phyloP scores from a whole-genome alignment of 768 basidiomycete species.

The Scleroderma bovista region DNA sequence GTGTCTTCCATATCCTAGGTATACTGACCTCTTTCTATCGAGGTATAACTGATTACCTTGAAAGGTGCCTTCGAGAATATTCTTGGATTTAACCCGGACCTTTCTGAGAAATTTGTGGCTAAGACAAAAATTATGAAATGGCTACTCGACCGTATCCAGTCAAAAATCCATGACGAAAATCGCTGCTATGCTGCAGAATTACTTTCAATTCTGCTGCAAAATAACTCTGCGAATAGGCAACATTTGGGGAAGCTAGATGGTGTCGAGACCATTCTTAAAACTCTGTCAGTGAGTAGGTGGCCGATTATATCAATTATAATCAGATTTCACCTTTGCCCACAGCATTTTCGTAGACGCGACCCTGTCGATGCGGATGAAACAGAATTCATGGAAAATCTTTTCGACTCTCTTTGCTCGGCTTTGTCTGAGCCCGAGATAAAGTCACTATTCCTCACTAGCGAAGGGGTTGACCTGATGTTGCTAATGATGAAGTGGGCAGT shows the following conservation, averaged over 20 bases:
- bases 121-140: conserved; percentile 75
- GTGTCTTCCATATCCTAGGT: conserved; percentile 92
- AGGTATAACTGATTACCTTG: not conserved
- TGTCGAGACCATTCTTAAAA: conserved; percentile 69
- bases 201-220: conserved; percentile 85
- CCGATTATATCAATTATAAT: conserved; percentile 1
- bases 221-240: conserved; percentile 61
- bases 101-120: conserved; percentile 63
- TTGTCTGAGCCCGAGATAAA: conserved; percentile 78
- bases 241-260: conserved; percentile 70
- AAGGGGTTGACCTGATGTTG: conserved; percentile 97
- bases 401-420: conserved; percentile 84
- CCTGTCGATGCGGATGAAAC: conserved; percentile 84
- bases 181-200: conserved; percentile 91
- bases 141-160: conserved; percentile 71
- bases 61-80: conserved; percentile 91
- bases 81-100: conserved; percentile 74
- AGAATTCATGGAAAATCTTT: conserved; percentile 98
- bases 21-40: conserved; percentile 6
- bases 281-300: conserved; percentile 62
- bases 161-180: conserved; percentile 80
- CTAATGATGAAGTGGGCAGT: conserved; percentile 86
- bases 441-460: conserved; percentile 74
- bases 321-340: conserved; percentile 9
- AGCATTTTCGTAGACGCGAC: conserved; percentile 87